Conservation (phyloP, 208 protist genomes). For the Trypanosomatidae sp. region DNA sequence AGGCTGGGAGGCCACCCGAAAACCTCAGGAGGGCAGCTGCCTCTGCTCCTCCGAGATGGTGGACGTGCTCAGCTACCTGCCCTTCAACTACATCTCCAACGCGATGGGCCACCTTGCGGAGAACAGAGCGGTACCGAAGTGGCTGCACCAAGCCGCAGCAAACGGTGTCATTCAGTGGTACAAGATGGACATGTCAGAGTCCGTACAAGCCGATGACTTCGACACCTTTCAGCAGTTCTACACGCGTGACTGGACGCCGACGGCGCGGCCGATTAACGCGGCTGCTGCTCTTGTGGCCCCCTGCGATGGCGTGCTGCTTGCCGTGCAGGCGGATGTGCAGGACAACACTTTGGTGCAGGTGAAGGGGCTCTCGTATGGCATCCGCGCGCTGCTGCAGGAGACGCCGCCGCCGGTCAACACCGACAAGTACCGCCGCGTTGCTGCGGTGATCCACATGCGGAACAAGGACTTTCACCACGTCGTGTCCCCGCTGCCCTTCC, state of each 20-base stretch:
- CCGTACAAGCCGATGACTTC: constrained; percentile 33
- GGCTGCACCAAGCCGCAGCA: constrained; percentile 47
- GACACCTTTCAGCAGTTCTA: constrained; percentile 82
- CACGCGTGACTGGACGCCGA: constrained; percentile 53
- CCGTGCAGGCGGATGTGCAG: constrained; percentile 38
- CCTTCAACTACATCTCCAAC: constrained; percentile 67
- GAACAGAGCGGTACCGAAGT: constrained; percentile 32
- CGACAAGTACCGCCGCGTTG: constrained; percentile 47
- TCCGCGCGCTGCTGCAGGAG: constrained; percentile 57
- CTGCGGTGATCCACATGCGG: constrained; percentile 65
- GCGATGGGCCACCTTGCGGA: constrained; percentile 44
- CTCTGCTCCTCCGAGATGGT: constrained; percentile 61
- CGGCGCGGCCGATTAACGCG: constrained; percentile 37
- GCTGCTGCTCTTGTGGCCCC: constrained; percentile 43
- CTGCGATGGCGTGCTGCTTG: constrained; percentile 71
- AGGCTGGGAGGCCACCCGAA: constrained; percentile 44
- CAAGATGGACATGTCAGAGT: constrained; percentile 48
- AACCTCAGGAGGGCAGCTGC: constrained; percentile 28
- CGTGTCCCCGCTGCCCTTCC: constrained; percentile 50
- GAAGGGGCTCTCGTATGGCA: constrained; percentile 72
- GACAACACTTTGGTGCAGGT: constrained; percentile 62
- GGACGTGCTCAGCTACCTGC: constrained; percentile 65
- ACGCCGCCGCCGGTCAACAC: constrained; percentile 28
- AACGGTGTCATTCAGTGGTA: constrained; percentile 52
- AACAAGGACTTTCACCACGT: constrained; percentile 85